Base-by-base conservation (phyloP, 768 basidiomycete genomes). In the Termitomyces sp. region DNA sequence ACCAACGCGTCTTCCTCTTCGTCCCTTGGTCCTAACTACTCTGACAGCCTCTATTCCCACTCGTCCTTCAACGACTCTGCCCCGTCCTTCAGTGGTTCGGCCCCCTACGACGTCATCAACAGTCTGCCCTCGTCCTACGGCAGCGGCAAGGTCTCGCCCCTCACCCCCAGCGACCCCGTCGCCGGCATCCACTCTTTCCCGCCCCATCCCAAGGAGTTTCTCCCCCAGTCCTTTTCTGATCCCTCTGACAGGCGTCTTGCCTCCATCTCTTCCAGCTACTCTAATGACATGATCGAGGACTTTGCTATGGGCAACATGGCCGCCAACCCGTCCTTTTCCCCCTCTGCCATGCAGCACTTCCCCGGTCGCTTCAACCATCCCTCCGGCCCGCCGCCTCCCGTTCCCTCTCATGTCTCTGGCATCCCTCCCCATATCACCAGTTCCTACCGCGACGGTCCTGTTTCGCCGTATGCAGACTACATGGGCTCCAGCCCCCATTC, bases 91-190 rank as follows among this genome's bases (percentile, higher is more conserved):
- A 76, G 76, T 34, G 72, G 75, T 45, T 73, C 81, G 10, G 81
- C 75, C 68, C 77, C 84, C 12, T 90, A 87, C 71, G 86, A 87
- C 68, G 79, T 87, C 65, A 84, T 86, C 68, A 74, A 75, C 69
- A 81, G 81, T 61, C 73, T 86, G 22, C 75, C 84, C 1, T 85
- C 85, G 3, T 86, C 84, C 16, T 83, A 85, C 72, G 80, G 77
- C 74, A 85, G 83, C 58, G 88, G 87, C 60, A 90, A 89, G 70
- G 86, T 85, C 51, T 90, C 90, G 20, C 87, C 90, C 0, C 75
- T 89, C 45, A 87, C 87, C 13, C 87, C 88, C 34, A 85, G 71
- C 64, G 88, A 90, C 69, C 74, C 83, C 44, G 81, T 84, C 59
- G 72, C 75, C 57, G 76, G 76, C 50, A 74, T 90, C 8, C 85